These are phyloP conservation scores for Cercospora zeina DNA, from an alignment of 2,329 filamentous ascomycete species.

Conservation along the genomic window DNA sequence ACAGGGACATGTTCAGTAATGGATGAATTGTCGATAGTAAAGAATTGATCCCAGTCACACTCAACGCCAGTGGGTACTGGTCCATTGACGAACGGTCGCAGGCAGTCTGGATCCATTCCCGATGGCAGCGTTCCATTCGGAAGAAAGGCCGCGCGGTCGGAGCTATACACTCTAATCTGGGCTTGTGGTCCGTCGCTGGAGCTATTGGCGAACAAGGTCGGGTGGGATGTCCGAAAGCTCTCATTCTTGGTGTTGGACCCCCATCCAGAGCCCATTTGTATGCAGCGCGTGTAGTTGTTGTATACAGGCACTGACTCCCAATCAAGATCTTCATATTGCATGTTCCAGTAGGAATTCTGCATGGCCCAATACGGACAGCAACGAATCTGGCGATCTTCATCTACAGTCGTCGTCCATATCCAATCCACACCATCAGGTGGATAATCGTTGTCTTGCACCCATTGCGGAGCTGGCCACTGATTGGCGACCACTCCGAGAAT, in stretches of 20 bases:
- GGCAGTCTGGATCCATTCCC: constrained; percentile 23
- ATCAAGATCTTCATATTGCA: neutral
- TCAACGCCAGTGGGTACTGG: constrained; percentile 1
- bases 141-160: constrained; percentile 32
- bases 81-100: constrained; percentile 2
- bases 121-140: constrained; percentile 20
- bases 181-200: neutral
- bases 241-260: constrained; percentile 23
- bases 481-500: neutral
- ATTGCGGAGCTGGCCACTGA: neutral
- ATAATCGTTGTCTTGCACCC: neutral
- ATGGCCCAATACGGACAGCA: neutral
- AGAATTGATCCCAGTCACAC: neutral
- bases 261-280: constrained; percentile 32
- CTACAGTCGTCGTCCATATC: neutral
- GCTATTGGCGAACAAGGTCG: constrained; percentile 18
- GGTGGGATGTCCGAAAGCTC: constrained; percentile 25
- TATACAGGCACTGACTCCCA: neutral
- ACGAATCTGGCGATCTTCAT: neutral
- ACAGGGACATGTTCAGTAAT: neutral
- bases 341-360: neutral
- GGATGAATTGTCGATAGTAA: neutral
- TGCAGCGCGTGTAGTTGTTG: constrained; percentile 32
- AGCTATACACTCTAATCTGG: constrained; percentile 23
- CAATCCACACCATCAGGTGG: neutral